phyloP scores from a whole-genome alignment of 768 basidiomycete species.

The Sporobolomyces phaffii region DNA sequence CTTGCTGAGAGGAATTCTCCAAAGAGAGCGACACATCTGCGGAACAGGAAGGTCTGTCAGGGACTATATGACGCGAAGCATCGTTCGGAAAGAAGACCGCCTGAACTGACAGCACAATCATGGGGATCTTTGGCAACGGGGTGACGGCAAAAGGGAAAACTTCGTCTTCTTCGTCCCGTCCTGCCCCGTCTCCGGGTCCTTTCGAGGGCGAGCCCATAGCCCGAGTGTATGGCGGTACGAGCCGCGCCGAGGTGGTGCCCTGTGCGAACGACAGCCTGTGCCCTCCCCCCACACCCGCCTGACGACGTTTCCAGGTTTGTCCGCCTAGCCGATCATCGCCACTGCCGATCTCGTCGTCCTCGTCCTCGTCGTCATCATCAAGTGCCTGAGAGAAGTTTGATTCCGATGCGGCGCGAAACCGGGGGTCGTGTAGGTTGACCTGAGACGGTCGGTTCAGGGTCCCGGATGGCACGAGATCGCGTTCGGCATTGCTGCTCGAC shows the following conservation, averaged over 20 bases:
- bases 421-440: neutral
- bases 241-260: neutral
- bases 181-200: neutral
- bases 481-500: neutral
- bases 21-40: constrained; percentile 56
- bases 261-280: neutral
- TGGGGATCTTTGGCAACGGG: constrained; percentile 75
- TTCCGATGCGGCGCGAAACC: neutral
- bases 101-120: constrained; percentile 84
- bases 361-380: constrained; percentile 11
- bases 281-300: neutral
- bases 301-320: neutral
- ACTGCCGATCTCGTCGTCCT: neutral
- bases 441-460: neutral
- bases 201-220: neutral
- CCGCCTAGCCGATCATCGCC: neutral
- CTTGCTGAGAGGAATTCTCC: constrained; percentile 88
- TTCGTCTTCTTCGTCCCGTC: neutral
- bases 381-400: constrained; percentile 13
- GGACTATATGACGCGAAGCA: neutral
- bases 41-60: neutral
- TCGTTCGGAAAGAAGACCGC: neutral
- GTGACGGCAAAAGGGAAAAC: constrained; percentile 48
- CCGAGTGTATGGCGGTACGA: constrained; percentile 7
- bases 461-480: neutral